phyloP scores from a whole-genome alignment of 1,284 basidiomycete genomes.

The Puccinia brachypodii region DNA sequence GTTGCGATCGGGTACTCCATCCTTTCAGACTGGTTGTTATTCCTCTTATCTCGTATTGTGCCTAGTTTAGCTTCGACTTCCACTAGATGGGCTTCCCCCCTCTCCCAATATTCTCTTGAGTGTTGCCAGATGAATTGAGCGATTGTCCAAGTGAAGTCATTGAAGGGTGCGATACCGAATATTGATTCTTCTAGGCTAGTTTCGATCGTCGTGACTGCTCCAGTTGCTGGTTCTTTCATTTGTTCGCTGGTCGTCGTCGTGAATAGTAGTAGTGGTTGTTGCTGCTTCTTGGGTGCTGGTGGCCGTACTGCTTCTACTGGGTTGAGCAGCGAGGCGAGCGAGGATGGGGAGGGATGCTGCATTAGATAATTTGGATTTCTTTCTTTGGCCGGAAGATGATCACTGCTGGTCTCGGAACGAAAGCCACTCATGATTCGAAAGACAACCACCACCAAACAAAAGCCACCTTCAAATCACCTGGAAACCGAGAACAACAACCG shows the following conservation, averaged over 20 bases:
- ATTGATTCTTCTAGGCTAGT: constrained; percentile 73
- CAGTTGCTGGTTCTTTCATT: not conserved
- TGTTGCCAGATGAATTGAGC: constrained; percentile 75
- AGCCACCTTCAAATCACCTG: too few relatives aligned
- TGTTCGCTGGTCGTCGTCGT: not conserved
- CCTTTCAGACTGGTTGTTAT: constrained; percentile 65
- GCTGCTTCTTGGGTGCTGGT: not conserved
- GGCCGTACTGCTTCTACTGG: not conserved
- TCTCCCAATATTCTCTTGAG: constrained; percentile 1
- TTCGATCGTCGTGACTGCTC: constrained; percentile 1
- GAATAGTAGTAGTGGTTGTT: not conserved
- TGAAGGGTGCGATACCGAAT: constrained; percentile 85
- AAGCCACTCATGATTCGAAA: too few relatives aligned
- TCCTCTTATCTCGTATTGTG: constrained; percentile 64
- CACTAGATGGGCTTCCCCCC: constrained; percentile 53
- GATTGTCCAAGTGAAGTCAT: constrained; percentile 87
- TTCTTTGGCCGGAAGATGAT: too few relatives aligned
- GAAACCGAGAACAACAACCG: too few relatives aligned
- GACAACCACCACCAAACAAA: too few relatives aligned
- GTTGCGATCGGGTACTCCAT: constrained; percentile 70
- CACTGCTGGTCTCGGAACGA: too few relatives aligned
- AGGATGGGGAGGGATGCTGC: constrained; percentile 12
- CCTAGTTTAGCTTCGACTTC: constrained; percentile 96
- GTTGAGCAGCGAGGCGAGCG: constrained; percentile 2
- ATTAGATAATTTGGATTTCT: too few relatives aligned